Conservation (phyloP, 1,284 basidiomycete species). For the Psilocybe mexicana region DNA sequence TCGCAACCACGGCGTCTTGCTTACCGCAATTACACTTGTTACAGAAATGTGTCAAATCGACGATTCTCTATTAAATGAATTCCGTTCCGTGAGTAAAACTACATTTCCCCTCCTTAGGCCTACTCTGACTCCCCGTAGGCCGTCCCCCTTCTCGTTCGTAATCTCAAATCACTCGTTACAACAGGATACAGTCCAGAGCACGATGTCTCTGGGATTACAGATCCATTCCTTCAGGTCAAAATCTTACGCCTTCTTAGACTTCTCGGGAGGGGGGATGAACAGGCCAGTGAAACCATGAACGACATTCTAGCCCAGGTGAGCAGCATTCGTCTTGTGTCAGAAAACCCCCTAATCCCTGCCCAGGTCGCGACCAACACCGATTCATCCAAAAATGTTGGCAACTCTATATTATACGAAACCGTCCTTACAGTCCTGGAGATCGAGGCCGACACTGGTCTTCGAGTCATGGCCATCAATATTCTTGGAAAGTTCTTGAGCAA, state of each 20-base stretch:
- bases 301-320: conserved; percentile 93
- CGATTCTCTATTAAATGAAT: conserved; percentile 75
- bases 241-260: conserved; percentile 91
- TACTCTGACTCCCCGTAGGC: conserved; percentile 50
- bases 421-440: conserved; percentile 98
- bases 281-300: conserved; percentile 96
- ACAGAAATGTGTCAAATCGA: conserved; percentile 93
- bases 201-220: conserved; percentile 98
- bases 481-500: conserved; percentile 98
- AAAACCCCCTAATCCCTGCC: background rate
- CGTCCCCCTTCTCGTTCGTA: conserved; percentile 91
- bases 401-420: conserved; percentile 97
- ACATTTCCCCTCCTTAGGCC: background rate
- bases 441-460: conserved; percentile 92
- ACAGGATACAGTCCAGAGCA: conserved; percentile 99
- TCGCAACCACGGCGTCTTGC: conserved; percentile 94
- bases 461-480: conserved; percentile 99
- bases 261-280: conserved; percentile 83
- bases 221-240: conserved; percentile 98
- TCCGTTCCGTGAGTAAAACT: conserved; percentile 71
- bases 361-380: conserved; percentile 99
- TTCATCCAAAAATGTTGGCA: conserved; percentile 97
- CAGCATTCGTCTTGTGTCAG: background rate
- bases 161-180: conserved; percentile 93
- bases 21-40: conserved; percentile 92